Evolutionary conservation across 306 rosid species (phyloP).

Genomic region (Fagus sylvatica): DNA sequence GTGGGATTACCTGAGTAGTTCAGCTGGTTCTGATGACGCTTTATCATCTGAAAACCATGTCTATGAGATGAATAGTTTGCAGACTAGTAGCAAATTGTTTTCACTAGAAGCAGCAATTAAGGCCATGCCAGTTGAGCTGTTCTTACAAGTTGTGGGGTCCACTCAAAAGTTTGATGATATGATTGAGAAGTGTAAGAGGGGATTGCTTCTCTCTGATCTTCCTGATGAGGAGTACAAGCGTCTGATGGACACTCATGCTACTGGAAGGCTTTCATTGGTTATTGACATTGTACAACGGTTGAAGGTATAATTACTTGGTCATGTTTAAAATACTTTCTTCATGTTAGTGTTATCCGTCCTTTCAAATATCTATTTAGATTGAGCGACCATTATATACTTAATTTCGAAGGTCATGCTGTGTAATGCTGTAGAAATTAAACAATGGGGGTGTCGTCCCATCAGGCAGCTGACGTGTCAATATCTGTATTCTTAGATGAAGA

Average conservation of each 20-base stretch:
- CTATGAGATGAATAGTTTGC: conserved; percentile 49
- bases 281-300: conserved; percentile 84
- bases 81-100: conserved; percentile 62
- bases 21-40: conserved; percentile 38
- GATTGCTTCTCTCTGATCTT: conserved; percentile 75
- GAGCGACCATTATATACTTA: background rate
- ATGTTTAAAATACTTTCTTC: conserved; percentile 17
- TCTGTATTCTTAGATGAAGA: background rate
- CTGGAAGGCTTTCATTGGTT: conserved; percentile 77
- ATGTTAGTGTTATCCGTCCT: background rate
- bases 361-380: conserved; percentile 17
- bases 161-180: conserved; percentile 59
- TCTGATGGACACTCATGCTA: conserved; percentile 78
- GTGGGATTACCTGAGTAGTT: conserved; percentile 66
- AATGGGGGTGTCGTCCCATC: background rate
- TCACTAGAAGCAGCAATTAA: conserved; percentile 62
- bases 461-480: background rate
- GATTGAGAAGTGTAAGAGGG: conserved; percentile 84
- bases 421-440: background rate
- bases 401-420: background rate
- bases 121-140: conserved; percentile 85
- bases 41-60: conserved; percentile 38
- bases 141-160: conserved; percentile 90
- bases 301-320: conserved; percentile 59
- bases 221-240: conserved; percentile 60